These are phyloP conservation scores for Fragaria nilgerrensis DNA, from an alignment of 306 rosid genomes.

Conservation along the genomic window DNA sequence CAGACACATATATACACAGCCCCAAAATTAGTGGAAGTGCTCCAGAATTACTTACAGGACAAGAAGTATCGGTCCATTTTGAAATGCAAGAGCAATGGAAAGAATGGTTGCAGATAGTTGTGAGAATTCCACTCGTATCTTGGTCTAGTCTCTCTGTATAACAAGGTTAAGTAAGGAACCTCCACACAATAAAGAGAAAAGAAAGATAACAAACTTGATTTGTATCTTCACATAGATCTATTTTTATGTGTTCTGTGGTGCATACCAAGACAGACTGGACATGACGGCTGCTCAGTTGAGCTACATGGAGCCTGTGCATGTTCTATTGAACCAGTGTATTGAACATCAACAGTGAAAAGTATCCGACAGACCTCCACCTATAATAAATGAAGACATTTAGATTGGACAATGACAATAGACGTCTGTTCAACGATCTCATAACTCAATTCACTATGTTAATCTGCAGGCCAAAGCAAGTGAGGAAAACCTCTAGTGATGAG, in stretches of 20 bases:
- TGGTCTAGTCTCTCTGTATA: slow-evolving; percentile 84
- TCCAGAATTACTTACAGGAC: slow-evolving; percentile 69
- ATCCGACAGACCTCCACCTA: slow-evolving; percentile 79
- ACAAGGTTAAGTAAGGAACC: slow-evolving; percentile 17
- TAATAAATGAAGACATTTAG: not conserved
- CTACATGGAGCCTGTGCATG: slow-evolving; percentile 64
- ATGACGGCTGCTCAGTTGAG: slow-evolving; percentile 84
- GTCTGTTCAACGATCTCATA: not conserved
- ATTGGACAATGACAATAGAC: not conserved
- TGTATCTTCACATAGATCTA: not conserved
- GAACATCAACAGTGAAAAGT: slow-evolving; percentile 80
- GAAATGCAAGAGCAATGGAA: slow-evolving; percentile 95
- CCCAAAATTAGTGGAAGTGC: not conserved
- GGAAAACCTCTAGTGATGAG: slow-evolving; percentile 79
- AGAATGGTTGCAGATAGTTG: slow-evolving; percentile 97
- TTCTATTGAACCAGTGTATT: slow-evolving; percentile 81
- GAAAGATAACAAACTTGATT: not conserved
- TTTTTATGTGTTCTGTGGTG: not conserved
- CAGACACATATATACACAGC: not conserved
- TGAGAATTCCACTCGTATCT: slow-evolving; percentile 82
- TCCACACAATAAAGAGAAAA: not conserved
- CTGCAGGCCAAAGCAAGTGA: not conserved
- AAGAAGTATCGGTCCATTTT: slow-evolving; percentile 93
- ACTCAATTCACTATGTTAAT: not conserved
- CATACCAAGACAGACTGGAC: slow-evolving; percentile 93